Conservation (phyloP, 2,329 filamentous ascomycete genomes). For the Zymoseptoria tritici region DNA sequence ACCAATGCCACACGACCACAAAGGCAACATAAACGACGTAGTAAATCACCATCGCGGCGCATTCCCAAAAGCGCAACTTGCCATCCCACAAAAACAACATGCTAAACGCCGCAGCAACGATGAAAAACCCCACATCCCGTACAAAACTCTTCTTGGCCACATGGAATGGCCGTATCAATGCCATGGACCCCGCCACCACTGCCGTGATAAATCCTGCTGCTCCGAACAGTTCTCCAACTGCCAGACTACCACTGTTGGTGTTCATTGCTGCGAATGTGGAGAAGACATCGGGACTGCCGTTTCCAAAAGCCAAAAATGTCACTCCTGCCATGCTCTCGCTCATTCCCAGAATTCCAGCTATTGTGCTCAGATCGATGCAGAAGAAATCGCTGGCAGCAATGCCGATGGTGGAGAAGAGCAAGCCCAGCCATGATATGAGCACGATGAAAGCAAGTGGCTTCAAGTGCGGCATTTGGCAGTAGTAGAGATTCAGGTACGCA, state of each 20-base stretch:
- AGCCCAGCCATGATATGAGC: constrained; percentile 71
- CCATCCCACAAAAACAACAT: constrained; percentile 84
- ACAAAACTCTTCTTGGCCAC: constrained; percentile 86
- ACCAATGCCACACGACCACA: constrained; percentile 91
- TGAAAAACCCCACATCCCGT: constrained; percentile 86
- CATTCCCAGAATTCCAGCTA: constrained; percentile 79
- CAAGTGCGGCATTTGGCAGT: constrained; percentile 61
- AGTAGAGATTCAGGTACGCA: constrained; percentile 84
- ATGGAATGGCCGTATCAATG: constrained; percentile 86
- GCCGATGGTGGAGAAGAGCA: constrained; percentile 93
- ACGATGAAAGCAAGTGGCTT: constrained; percentile 73
- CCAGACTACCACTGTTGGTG: constrained; percentile 93
- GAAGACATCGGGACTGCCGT: constrained; percentile 96
- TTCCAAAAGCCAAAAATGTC: constrained; percentile 92
- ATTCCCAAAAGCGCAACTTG: constrained; percentile 79
- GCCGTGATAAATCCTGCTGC: constrained; percentile 94
- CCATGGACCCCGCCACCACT: constrained; percentile 95
- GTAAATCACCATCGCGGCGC: constrained; percentile 78
- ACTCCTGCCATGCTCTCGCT: constrained; percentile 95
- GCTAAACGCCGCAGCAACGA: constrained; percentile 76
- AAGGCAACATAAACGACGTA: constrained; percentile 84
- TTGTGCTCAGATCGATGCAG: constrained; percentile 91
- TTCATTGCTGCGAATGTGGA: constrained; percentile 98
- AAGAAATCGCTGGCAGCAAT: constrained; percentile 98
- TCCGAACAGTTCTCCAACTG: constrained; percentile 88